These are phyloP conservation scores for Penicillium robsamsonii DNA, from an alignment of 495 filamentous ascomycete genomes.

Conservation along the genomic window DNA sequence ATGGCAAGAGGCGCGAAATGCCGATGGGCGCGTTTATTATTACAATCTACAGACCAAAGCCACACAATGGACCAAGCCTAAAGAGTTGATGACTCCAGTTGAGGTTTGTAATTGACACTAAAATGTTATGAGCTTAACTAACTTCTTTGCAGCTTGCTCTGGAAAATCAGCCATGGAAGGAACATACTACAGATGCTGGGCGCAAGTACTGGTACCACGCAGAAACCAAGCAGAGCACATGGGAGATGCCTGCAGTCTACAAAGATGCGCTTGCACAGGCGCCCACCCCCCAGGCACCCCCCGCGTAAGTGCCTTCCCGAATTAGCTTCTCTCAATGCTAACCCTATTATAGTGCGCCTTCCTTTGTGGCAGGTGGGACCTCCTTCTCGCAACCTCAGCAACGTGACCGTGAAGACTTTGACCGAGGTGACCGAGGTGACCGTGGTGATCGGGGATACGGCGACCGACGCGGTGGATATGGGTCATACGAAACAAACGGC, in stretches of 20 bases:
- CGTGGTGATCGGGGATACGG: conserved; percentile 54
- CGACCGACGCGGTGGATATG: conserved; percentile 68
- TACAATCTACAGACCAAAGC: conserved; percentile 83
- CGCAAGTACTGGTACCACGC: conserved; percentile 93
- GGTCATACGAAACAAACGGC: conserved; percentile 52
- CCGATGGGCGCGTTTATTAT: conserved; percentile 89
- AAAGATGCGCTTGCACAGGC: conserved; percentile 64
- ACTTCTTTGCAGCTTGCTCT: conserved; percentile 63
- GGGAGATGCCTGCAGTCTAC: conserved; percentile 89
- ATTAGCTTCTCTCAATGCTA: conserved; percentile 15
- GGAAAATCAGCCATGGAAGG: conserved; percentile 85
- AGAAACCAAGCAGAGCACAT: conserved; percentile 87
- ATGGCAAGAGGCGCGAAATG: conserved; percentile 82
- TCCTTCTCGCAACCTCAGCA: conserved; percentile 43
- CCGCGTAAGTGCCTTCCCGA: conserved; percentile 54
- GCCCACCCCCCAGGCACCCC: conserved; percentile 44
- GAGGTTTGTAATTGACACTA: conserved; percentile 59
- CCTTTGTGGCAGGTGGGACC: conserved; percentile 65
- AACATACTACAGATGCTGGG: conserved; percentile 81
- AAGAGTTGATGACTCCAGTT: conserved; percentile 80
- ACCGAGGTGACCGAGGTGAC: conserved; percentile 42
- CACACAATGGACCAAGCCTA: conserved; percentile 92
- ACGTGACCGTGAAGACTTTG: conserved; percentile 24
- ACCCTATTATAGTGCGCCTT: conserved; percentile 52
- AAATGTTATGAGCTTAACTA: conserved; percentile 8